A percentile compares a stretch with the other conserved stretches of the same genome.
Conservation (phyloP, 1,284 basidiomycete species). For the Puccinia hordei region DNA sequence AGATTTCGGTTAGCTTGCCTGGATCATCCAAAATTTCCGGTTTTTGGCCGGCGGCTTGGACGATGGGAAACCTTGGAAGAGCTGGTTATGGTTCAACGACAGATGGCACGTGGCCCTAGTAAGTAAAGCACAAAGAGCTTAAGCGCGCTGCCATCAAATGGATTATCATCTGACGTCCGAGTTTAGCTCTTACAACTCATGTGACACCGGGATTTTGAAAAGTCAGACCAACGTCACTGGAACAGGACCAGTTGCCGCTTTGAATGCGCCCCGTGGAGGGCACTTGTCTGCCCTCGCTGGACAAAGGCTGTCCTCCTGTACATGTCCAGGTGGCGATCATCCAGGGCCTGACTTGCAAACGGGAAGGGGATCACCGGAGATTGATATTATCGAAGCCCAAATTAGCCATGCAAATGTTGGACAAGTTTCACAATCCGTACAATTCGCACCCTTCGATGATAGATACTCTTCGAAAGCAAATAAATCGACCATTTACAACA, state of each 20-base stretch:
- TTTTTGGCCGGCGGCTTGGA: constrained; percentile 66
- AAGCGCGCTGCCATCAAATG: no score
- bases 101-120: constrained; percentile 64
- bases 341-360: constrained; percentile 66
- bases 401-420: constrained; percentile 61
- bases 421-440: constrained; percentile 75
- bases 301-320: constrained; percentile 64
- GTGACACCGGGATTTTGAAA: constrained; percentile 65
- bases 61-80: constrained; percentile 62
- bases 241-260: constrained; percentile 43
- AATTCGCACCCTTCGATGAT: constrained; percentile 65
- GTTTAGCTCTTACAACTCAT: constrained; percentile 61
- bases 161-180: not conserved
- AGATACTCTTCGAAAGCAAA: constrained; percentile 29
- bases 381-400: constrained; percentile 70
- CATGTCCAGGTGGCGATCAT: constrained; percentile 67
- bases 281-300: constrained; percentile 59
- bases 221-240: constrained; percentile 63
- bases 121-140: not conserved
- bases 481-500: constrained; percentile 20
- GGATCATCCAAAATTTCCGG: constrained; percentile 72
- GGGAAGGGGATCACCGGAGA: constrained; percentile 69
- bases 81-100: constrained; percentile 62
- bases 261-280: constrained; percentile 48
- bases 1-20: constrained; percentile 71